These are phyloP conservation scores for Metschnikowia noctiluminum DNA, from an alignment of 805 yeast genomes.

Conservation along the genomic window DNA sequence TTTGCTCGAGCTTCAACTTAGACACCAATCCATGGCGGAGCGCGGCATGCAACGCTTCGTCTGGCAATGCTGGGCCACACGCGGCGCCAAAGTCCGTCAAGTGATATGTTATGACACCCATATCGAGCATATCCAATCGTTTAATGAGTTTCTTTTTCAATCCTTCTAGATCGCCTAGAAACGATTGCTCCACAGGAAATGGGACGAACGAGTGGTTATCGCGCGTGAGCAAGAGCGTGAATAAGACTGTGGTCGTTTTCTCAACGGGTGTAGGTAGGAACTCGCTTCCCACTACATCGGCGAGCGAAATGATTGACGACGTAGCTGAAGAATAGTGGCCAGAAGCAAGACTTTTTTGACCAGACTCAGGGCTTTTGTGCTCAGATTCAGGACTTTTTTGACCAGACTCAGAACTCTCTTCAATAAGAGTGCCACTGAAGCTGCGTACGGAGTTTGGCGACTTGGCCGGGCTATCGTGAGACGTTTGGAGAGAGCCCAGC, in stretches of 20 bases:
- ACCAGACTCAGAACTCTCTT: slow-evolving; percentile 3
- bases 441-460: slow-evolving; percentile 15
- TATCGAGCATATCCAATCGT: slow-evolving; percentile 33
- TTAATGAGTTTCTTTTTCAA: slow-evolving; percentile 38
- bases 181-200: slow-evolving; percentile 29
- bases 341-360: too few relatives aligned
- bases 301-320: background rate
- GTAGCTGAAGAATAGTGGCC: too few relatives aligned
- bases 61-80: slow-evolving; percentile 56
- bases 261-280: slow-evolving; percentile 12
- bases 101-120: slow-evolving; percentile 42
- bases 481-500: background rate
- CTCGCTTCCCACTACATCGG: slow-evolving; percentile 9
- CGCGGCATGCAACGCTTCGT: slow-evolving; percentile 39
- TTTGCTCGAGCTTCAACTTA: slow-evolving; percentile 35
- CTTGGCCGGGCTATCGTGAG: background rate
- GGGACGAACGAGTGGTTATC: slow-evolving; percentile 59
- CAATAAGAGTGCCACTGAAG: slow-evolving; percentile 1
- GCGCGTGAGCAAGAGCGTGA: slow-evolving; percentile 53
- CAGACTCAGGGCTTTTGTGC: too few relatives aligned
- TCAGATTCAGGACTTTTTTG: too few relatives aligned
- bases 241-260: slow-evolving; percentile 15
- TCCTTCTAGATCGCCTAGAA: slow-evolving; percentile 24
- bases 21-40: slow-evolving; percentile 29
- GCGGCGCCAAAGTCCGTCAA: slow-evolving; percentile 67